Evolutionary conservation across 345 rosid genomes (phyloP).

Genomic region (Salix suchowensis): DNA sequence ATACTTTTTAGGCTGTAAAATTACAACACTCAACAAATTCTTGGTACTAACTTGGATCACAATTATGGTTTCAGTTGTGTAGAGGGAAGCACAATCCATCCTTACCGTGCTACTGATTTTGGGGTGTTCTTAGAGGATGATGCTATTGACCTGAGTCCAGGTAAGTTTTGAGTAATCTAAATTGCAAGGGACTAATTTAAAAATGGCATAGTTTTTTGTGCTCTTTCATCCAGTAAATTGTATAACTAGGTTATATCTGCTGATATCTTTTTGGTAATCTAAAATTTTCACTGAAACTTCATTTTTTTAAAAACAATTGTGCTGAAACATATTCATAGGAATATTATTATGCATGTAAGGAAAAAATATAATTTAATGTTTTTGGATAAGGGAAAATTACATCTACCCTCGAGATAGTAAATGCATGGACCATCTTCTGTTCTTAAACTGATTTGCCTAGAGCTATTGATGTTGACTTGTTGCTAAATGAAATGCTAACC

Average conservation of each 20-base stretch:
- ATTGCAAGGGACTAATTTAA: not conserved
- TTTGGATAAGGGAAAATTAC: not conserved
- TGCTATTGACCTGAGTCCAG: slow-evolving; percentile 30
- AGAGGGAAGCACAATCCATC: slow-evolving; percentile 21
- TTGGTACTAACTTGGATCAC: slow-evolving; percentile 10
- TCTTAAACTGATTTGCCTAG: not conserved
- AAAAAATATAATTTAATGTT: not conserved
- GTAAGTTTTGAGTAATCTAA: slow-evolving; percentile 24
- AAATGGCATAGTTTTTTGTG: not conserved
- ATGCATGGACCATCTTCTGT: not conserved
- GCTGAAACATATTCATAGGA: not conserved
- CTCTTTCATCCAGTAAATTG: not conserved
- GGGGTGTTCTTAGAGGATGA: slow-evolving; percentile 25
- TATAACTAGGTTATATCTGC: not conserved
- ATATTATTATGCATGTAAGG: not conserved
- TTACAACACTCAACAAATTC: not conserved
- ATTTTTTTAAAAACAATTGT: not conserved
- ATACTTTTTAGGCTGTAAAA: not conserved
- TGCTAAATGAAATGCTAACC: not conserved
- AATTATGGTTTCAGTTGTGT: slow-evolving; percentile 25
- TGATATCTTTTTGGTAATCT: not conserved
- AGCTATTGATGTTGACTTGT: not conserved
- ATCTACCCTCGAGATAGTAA: not conserved
- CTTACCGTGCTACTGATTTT: slow-evolving; percentile 23
- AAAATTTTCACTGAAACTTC: not conserved